Evolutionary conservation across 106 monocot species (phyloP).

Genomic region (Phalaenopsis aphrodite): DNA sequence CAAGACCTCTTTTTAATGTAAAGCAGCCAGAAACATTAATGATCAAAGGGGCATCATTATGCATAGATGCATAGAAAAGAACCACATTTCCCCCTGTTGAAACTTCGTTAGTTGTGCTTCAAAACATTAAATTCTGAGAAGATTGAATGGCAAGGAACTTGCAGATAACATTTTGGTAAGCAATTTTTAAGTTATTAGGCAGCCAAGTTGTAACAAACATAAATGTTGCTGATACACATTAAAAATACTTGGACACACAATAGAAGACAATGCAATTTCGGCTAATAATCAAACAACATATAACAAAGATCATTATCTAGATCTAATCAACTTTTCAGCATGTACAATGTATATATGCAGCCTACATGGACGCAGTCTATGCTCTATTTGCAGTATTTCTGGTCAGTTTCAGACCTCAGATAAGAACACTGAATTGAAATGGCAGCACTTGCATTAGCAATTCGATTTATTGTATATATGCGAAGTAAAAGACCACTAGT

Average conservation of each 20-base stretch:
- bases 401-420: not conserved
- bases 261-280: not conserved
- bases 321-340: not conserved
- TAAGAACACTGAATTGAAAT: not conserved
- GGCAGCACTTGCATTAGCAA: not conserved
- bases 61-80: slow-evolving; percentile 70
- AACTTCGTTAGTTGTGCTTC: not conserved
- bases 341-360: not conserved
- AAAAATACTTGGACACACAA: not conserved
- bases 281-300: not conserved
- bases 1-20: slow-evolving; percentile 57
- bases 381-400: not conserved
- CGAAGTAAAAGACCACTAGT: not conserved
- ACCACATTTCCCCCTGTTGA: slow-evolving; percentile 73
- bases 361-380: not conserved
- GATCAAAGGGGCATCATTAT: slow-evolving; percentile 35
- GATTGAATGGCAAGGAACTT: not conserved
- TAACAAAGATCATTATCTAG: not conserved
- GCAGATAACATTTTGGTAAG: not conserved
- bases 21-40: slow-evolving; percentile 89
- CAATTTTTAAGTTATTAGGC: not conserved
- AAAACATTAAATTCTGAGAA: not conserved
- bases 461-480: not conserved
- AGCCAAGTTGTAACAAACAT: not conserved
- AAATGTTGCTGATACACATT: not conserved